Conservation (phyloP, 352 stramenopile species). For the Pythium insidiosum region DNA sequence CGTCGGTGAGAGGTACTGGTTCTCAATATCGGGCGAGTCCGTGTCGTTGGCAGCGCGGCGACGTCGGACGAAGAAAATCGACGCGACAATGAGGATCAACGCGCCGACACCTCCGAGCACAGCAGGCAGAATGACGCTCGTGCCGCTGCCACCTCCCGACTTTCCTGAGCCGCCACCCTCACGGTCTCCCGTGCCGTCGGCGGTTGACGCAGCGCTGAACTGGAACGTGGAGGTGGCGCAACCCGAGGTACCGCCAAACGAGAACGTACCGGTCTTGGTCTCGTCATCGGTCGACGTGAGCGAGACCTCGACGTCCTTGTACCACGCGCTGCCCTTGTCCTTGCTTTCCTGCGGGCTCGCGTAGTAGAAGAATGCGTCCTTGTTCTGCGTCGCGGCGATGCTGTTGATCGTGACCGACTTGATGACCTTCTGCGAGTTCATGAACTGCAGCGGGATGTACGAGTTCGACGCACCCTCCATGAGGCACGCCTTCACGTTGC, state of each 20-base stretch:
- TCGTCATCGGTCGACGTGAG: conserved; percentile 48
- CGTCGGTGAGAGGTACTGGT: conserved; percentile 51
- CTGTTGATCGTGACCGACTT: conserved; percentile 46
- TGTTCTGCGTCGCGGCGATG: conserved; percentile 33
- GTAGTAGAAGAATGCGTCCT: conserved; percentile 53
- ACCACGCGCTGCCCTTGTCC: conserved; percentile 38
- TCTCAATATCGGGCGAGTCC: conserved; percentile 30
- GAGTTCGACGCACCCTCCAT: conserved; percentile 74
- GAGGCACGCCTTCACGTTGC: conserved; percentile 69
- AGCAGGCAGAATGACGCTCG: conserved; percentile 24
- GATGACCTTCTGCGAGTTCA: conserved; percentile 73
- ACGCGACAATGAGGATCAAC: conserved; percentile 58
- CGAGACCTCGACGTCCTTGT: conserved; percentile 47
- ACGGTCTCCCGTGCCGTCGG: conserved; percentile 23
- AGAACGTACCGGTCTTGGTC: conserved; percentile 44
- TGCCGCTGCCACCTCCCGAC: conserved; percentile 11
- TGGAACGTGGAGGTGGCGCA: conserved; percentile 59
- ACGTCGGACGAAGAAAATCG: conserved; percentile 58
- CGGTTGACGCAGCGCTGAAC: conserved; percentile 52
- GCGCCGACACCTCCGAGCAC: conserved; percentile 28
- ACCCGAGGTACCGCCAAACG: conserved; percentile 39
- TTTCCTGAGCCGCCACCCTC: neutral
- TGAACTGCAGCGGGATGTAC: conserved; percentile 81
- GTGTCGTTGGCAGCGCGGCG: conserved; percentile 31
- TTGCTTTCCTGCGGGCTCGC: conserved; percentile 35